These are phyloP conservation scores for Geranium rotundifolium DNA, from an alignment of 345 rosid genomes.

Conservation along the genomic window DNA sequence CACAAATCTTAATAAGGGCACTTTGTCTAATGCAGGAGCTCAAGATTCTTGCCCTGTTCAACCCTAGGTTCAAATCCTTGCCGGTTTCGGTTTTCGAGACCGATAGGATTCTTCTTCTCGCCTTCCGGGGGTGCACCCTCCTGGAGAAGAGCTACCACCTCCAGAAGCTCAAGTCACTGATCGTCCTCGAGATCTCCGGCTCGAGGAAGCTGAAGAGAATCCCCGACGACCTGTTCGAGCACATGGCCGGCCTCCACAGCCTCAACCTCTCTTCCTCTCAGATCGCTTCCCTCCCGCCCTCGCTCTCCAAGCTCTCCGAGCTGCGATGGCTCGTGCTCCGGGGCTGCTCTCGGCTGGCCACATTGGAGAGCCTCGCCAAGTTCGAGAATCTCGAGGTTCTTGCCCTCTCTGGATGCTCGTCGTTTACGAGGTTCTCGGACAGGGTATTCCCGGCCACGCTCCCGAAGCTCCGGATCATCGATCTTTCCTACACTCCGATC, in stretches of 20 bases:
- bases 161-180: slow-evolving; percentile 14
- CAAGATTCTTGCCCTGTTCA: slow-evolving; percentile 31
- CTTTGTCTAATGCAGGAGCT: slow-evolving; percentile 6
- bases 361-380: slow-evolving; percentile 22
- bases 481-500: slow-evolving; percentile 36
- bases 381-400: slow-evolving; percentile 34
- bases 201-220: slow-evolving; percentile 26
- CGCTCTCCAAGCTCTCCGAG: slow-evolving; percentile 10
- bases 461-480: slow-evolving; percentile 27
- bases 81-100: slow-evolving; percentile 10
- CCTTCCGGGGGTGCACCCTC: slow-evolving; percentile 40
- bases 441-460: slow-evolving; percentile 10
- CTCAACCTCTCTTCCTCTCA: slow-evolving; percentile 36
- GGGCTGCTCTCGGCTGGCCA: slow-evolving; percentile 22
- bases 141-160: slow-evolving; percentile 11
- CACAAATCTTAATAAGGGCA: too few relatives aligned
- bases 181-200: slow-evolving; percentile 49
- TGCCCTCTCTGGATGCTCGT: slow-evolving; percentile 34
- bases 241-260: slow-evolving; percentile 21
- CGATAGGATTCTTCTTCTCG: slow-evolving; percentile 29
- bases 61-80: slow-evolving; percentile 19
- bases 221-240: slow-evolving; percentile 15
- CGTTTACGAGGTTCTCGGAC: slow-evolving; percentile 12
- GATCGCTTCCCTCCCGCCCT: slow-evolving; percentile 25
- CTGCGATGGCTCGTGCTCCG: slow-evolving; percentile 39